Base-by-base conservation (phyloP, 768 basidiomycete species). In the Pluteus cervinus region DNA sequence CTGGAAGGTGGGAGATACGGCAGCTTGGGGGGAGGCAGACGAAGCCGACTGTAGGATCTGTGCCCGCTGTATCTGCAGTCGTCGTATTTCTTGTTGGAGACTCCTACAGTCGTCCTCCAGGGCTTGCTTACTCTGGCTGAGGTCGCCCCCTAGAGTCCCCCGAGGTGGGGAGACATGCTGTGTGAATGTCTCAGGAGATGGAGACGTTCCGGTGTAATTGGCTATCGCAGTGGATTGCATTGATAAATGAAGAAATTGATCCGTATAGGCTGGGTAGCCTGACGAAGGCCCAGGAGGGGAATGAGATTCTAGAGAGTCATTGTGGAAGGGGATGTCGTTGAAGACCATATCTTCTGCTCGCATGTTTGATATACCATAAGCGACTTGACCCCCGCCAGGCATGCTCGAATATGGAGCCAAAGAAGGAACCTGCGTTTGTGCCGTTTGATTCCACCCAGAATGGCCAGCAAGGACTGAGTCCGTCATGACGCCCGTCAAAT, bases 71-170 rank as follows among this genome's bases (percentile, higher is more conserved):
- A n/a, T n/a, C n/a, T n/a, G n/a, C n/a, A n/a, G n/a, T n/a, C n/a
- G n/a, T n/a, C n/a, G n/a, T n/a, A n/a, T n/a, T n/a, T n/a, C n/a
- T n/a, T n/a, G n/a, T n/a, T n/a, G 68, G 22, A 66, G 66, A 17
- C 69, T 68, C 29, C 73, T 64, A 48, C 76, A 73, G 43, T 73
- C 67, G 38, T 69, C 66, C 58, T 87, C 81, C 24, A 85, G 69
- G 43, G 86, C 79, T 15, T 63, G 71, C 33, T 86, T 62, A 42
- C 65, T 69, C 45, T 68, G 73, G 26, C 73, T 73, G 18, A 87
- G 71, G 20, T 57, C 81, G 5, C 69, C 69, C 20, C 76, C 70
- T 28, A 28, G 26, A 14, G 26, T 14, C 26, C 26, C 26, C 9
- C 9, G 9, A 28, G 9, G 9, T 9, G 26, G 26, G n/a, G n/a